These are phyloP conservation scores for Lipomyces chichibuensis DNA, from an alignment of 805 yeast species.

Conservation along the genomic window DNA sequence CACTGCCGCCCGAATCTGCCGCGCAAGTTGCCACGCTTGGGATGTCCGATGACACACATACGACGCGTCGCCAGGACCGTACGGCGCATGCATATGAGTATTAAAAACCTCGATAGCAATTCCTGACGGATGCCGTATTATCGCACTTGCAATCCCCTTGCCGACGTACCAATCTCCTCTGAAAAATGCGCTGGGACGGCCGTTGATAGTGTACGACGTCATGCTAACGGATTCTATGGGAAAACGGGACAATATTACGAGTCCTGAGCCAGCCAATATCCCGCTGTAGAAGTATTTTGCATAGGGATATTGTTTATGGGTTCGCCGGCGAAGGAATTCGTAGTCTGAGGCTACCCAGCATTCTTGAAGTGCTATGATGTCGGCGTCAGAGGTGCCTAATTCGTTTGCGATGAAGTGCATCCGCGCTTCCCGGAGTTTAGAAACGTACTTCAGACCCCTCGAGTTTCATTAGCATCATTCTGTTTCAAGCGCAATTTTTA, in stretches of 20 bases:
- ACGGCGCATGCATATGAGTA: slow-evolving; percentile 97
- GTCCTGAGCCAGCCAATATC: slow-evolving; percentile 88
- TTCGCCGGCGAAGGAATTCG: slow-evolving; percentile 58
- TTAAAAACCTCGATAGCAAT: slow-evolving; percentile 73
- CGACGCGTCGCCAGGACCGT: slow-evolving; percentile 84
- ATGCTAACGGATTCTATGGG: slow-evolving; percentile 81
- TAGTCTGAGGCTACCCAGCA: slow-evolving; percentile 89
- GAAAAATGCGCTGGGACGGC: slow-evolving; percentile 89
- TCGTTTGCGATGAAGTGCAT: slow-evolving; percentile 72
- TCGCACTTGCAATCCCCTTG: slow-evolving; percentile 77
- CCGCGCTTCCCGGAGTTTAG: slow-evolving; percentile 68
- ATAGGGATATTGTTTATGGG: slow-evolving; percentile 59
- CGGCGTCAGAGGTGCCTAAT: slow-evolving; percentile 62
- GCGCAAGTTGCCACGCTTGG: slow-evolving; percentile 95
- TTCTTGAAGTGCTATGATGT: slow-evolving; percentile 91
- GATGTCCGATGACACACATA: slow-evolving; percentile 88
- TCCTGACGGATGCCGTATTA: slow-evolving; percentile 55
- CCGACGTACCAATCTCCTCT: slow-evolving; percentile 99
- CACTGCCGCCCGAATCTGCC: slow-evolving; percentile 60
- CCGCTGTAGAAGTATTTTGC: slow-evolving; percentile 72
- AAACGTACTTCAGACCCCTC: slow-evolving; percentile 86
- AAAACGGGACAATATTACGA: slow-evolving; percentile 78
- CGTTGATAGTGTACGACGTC: slow-evolving; percentile 87
- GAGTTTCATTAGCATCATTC: neutral
- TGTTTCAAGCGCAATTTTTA: neutral